Base-by-base conservation (phyloP, 2,329 filamentous ascomycete genomes). In the Aureobasidium leucospermi region DNA sequence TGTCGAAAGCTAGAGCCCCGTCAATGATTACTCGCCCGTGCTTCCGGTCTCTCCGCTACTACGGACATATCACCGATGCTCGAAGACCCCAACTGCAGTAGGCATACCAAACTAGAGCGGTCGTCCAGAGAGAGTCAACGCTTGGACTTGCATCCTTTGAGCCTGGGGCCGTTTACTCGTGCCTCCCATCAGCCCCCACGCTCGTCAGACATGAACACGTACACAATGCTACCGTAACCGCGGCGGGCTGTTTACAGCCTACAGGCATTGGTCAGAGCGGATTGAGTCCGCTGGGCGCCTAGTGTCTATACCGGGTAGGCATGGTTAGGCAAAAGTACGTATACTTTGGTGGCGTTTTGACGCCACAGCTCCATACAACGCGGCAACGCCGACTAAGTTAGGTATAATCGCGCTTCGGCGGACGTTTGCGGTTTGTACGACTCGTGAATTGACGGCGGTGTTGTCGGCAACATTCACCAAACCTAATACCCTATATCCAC, bases 251-350 rank as follows among this genome's bases (percentile, higher is more conserved):
- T 43, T 43, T 32, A 19, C 51, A 19, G 29, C 19, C 31, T 32
- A 19, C 51, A 19, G 29, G 32, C 31, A 56, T 56, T 56, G 52
- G 52, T 38, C 41, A n/a, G 31, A 46, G 52, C 52, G 52, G 52
- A 56, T 45, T 38, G 15, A 11, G 41, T 46, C 52, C 52, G 52
- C 52, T 45, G 19, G 36, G 13, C 13, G 52, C 29, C 29, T 42
- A 46, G 31, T 11, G 42, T 36, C 32, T 15, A 16, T 15, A 56
- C 29, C 5, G 29, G 29, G 16, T 13, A 45, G 42, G n/a, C 42
- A 36, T 36, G 8, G 34, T 23, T 23, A 38, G 47, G 23, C n/a
- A 55, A 43, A 43, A 31, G 52, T 56, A 56, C 52, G 52, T 56
- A 56, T 56, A 46, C 8, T 28, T 56, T 46, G 2, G 52, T 38